Evolutionary conservation across 78 protist genomes (phyloP).

Genomic region (Dictyostelium citrinum): DNA sequence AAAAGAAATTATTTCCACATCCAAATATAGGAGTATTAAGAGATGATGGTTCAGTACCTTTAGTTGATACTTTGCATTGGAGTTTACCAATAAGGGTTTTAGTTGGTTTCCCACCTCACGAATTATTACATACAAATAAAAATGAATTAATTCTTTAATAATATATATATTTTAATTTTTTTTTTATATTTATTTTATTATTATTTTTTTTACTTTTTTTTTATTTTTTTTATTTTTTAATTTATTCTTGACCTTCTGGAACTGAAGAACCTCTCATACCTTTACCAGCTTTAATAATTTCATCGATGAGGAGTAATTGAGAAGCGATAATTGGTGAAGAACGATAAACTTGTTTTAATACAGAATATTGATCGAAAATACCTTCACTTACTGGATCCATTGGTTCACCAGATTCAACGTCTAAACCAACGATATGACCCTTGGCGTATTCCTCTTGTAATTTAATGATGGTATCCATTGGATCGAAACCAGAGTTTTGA

Average conservation of each 20-base stretch:
- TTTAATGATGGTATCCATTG: conserved; percentile 91
- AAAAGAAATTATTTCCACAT: not conserved
- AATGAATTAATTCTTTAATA: conserved; percentile 38
- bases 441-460: conserved; percentile 86
- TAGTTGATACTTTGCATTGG: conserved; percentile 72
- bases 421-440: conserved; percentile 93
- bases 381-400: conserved; percentile 94
- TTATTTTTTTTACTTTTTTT: not conserved
- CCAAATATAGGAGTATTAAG: conserved; percentile 46
- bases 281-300: conserved; percentile 98
- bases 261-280: conserved; percentile 46
- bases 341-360: conserved; percentile 94
- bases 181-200: not conserved
- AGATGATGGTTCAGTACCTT: conserved; percentile 30
- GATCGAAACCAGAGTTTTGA: conserved; percentile 96
- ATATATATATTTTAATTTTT: not conserved
- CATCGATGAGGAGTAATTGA: conserved; percentile 98
- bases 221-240: not conserved
- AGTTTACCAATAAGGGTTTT: conserved; percentile 71
- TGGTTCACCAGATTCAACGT: conserved; percentile 78
- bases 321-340: conserved; percentile 90
- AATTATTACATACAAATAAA: conserved; percentile 52
- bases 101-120: conserved; percentile 67
- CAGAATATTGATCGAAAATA: conserved; percentile 96
- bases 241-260: conserved; percentile 54